Percentiles rank a stretch among this genome's conserved stretches.
Conservation (phyloP, 2,329 filamentous ascomycete species). For the Claviceps cyperi region DNA sequence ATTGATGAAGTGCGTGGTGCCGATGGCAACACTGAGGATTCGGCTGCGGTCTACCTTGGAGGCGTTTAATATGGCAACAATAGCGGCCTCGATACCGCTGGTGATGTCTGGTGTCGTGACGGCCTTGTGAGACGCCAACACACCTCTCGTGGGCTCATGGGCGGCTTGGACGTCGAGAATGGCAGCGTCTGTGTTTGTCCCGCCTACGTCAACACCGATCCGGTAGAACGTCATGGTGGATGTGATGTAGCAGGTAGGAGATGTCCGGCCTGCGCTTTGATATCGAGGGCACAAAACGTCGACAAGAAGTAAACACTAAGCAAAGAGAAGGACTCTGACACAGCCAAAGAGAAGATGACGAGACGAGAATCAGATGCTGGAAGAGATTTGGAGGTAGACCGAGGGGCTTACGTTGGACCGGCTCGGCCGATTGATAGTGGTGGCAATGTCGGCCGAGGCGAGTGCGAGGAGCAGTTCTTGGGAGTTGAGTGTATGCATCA, state of each 20-base stretch:
- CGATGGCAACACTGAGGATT: conserved; percentile 33
- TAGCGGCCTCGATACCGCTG: conserved; percentile 31
- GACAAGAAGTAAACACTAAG: too few relatives aligned
- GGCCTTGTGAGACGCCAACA: conserved; percentile 33
- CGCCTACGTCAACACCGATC: conserved; percentile 28
- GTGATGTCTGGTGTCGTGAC: conserved; percentile 36
- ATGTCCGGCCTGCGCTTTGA: not conserved
- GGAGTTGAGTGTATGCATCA: too few relatives aligned
- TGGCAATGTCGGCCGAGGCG: too few relatives aligned
- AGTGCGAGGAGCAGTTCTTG: too few relatives aligned
- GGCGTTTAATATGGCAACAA: conserved; percentile 25
- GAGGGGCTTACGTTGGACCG: too few relatives aligned
- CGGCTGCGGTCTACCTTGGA: conserved; percentile 22
- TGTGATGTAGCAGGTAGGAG: not conserved
- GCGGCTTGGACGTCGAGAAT: conserved; percentile 27
- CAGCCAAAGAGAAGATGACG: too few relatives aligned
- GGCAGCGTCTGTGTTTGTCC: conserved; percentile 29
- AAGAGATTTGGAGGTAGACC: too few relatives aligned
- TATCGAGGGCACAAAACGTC: too few relatives aligned
- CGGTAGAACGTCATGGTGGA: conserved; percentile 24
- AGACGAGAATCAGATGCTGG: too few relatives aligned
- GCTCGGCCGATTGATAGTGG: too few relatives aligned
- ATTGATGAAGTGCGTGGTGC: conserved; percentile 36
- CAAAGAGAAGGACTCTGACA: too few relatives aligned
- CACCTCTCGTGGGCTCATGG: conserved; percentile 22